A percentile compares a stretch with the other conserved stretches of the same genome.
Conservation (phyloP, 495 filamentous ascomycete species). For the Aspergillus coremiiformis region DNA sequence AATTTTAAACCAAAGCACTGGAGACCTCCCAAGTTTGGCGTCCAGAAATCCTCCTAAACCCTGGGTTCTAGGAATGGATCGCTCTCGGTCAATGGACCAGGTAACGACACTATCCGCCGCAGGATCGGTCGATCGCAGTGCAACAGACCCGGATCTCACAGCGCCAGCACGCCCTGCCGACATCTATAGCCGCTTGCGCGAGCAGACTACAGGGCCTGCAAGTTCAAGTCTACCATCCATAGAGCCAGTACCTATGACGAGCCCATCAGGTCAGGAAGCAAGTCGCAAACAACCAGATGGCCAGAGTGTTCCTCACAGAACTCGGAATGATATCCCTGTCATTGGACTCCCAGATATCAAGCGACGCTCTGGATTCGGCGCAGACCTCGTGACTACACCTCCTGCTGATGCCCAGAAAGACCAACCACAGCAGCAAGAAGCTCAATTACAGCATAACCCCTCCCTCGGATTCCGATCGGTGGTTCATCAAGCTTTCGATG, state of each 20-base stretch:
- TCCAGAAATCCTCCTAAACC: slow-evolving; percentile 9
- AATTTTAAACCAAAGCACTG: slow-evolving; percentile 29
- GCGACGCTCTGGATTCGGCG: slow-evolving; percentile 58
- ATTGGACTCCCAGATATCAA: slow-evolving; percentile 53
- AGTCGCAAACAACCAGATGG: background rate
- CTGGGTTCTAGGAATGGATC: slow-evolving; percentile 19
- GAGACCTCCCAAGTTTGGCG: slow-evolving; percentile 10
- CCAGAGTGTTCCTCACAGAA: slow-evolving; percentile 2
- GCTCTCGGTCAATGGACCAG: slow-evolving; percentile 37
- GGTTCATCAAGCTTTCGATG: slow-evolving; percentile 65
- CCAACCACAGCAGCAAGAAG: slow-evolving; percentile 10
- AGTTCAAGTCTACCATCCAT: slow-evolving; percentile 11
- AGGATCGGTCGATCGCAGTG: slow-evolving; percentile 34
- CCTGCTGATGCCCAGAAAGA: slow-evolving; percentile 11
- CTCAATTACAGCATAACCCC: slow-evolving; percentile 44
- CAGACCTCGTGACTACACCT: slow-evolving; percentile 27
- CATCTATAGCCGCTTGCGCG: slow-evolving; percentile 64
- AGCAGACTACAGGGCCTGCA: slow-evolving; percentile 45
- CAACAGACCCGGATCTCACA: slow-evolving; percentile 40
- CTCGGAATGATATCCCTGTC: slow-evolving; percentile 10
- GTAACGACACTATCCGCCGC: slow-evolving; percentile 34
- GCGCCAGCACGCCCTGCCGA: slow-evolving; percentile 58
- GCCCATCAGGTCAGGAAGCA: background rate
- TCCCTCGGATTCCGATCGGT: slow-evolving; percentile 60
- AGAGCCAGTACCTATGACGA: slow-evolving; percentile 6